A percentile compares a stretch with the other conserved stretches of the same genome.
Evolutionary conservation across 345 rosid genomes (phyloP).

Genomic region (Cardamine resedifolia): DNA sequence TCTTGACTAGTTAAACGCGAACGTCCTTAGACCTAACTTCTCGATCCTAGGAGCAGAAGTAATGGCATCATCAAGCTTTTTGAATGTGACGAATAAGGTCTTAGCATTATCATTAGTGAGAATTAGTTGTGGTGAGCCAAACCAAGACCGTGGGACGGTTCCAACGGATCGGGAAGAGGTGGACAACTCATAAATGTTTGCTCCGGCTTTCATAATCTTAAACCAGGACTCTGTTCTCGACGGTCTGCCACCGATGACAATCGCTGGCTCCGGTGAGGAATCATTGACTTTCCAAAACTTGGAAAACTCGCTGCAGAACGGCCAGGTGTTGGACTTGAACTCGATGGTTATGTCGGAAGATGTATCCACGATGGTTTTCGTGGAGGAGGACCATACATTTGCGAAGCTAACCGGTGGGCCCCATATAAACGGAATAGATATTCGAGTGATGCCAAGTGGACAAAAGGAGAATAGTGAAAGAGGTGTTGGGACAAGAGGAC

Average conservation of each 20-base stretch:
- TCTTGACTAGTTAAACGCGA: conserved; percentile 2
- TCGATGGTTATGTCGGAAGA: background rate
- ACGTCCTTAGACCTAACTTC: conserved; percentile 15
- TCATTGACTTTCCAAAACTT: conserved; percentile 9
- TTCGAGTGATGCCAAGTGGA: conserved; percentile 2
- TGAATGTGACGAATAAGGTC: background rate
- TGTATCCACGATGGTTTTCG: background rate
- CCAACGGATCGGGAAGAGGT: background rate
- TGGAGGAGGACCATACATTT: fast-evolving
- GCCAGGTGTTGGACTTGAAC: background rate
- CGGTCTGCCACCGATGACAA: background rate
- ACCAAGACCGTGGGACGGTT: background rate
- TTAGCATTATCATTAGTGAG: background rate
- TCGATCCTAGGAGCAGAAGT: background rate
- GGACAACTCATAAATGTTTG: conserved; percentile 2
- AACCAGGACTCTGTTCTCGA: background rate
- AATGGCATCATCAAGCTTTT: background rate
- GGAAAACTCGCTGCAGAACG: conserved; percentile 6
- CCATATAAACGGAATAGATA: background rate
- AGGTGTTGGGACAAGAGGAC: conserved; percentile 19
- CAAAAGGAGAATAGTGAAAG: background rate
- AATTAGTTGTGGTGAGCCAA: background rate
- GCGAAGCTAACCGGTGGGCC: conserved; percentile 21
- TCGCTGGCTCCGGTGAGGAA: background rate
- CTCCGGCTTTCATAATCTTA: background rate